phyloP scores from a whole-genome alignment of 2,329 filamentous ascomycete species.

The Cyphellophora attinorum region DNA sequence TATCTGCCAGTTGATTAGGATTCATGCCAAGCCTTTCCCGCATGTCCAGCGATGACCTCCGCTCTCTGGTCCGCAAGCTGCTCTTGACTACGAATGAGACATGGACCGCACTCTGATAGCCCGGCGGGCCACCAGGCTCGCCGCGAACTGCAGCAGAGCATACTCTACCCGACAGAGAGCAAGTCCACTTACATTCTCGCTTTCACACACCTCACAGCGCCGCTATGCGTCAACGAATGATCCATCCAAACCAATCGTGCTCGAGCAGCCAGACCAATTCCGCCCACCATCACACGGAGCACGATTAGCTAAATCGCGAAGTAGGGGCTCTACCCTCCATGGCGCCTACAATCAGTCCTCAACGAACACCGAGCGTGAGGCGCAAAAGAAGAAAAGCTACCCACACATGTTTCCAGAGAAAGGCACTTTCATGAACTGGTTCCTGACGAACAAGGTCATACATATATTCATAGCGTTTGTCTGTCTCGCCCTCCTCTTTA shows the following conservation, averaged over 20 bases:
- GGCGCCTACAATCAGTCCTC: slow-evolving; percentile 33
- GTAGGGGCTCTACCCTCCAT: slow-evolving; percentile 66
- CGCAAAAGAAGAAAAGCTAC: slow-evolving; percentile 63
- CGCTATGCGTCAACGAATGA: not conserved
- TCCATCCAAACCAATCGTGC: slow-evolving; percentile 53
- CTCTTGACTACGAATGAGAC: too few species aligned
- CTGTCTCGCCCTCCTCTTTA: slow-evolving; percentile 24
- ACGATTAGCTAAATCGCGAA: slow-evolving; percentile 51
- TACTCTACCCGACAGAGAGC: too few species aligned
- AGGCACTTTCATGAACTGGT: slow-evolving; percentile 74
- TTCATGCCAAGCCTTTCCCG: too few species aligned
- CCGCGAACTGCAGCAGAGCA: too few species aligned
- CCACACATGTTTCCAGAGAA: slow-evolving; percentile 81
- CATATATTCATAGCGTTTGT: slow-evolving; percentile 82
- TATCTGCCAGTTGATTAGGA: too few species aligned
- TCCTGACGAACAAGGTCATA: slow-evolving; percentile 65
- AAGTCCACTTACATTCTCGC: too few species aligned
- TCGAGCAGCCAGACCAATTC: slow-evolving; percentile 83
- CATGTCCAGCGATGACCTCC: too few species aligned
- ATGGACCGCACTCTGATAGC: too few species aligned
- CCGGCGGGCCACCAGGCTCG: too few species aligned
- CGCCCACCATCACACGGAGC: slow-evolving; percentile 83
- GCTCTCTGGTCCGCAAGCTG: too few species aligned
- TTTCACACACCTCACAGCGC: not conserved
- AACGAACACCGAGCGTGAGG: slow-evolving; percentile 53